Evolutionary conservation across 371 early-diverging fungal genomes (phyloP), one percentile per base, ranked within the genome.

Genomic region (Circinella minor): DNA sequence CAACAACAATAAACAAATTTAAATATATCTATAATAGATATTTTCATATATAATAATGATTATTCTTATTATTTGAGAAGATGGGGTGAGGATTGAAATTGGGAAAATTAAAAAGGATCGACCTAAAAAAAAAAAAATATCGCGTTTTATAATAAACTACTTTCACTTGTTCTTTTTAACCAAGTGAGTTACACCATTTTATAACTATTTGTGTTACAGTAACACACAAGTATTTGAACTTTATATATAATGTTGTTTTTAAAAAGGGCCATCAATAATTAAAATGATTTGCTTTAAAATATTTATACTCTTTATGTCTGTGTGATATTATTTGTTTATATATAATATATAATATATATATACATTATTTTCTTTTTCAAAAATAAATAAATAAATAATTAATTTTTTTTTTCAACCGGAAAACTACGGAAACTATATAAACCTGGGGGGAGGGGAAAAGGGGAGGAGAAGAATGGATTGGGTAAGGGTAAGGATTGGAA

Each of bases 141-240:
- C 46, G 64, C 34, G 18, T 43, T 64, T 64, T 64, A 9, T 47
- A n/a, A 17, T n/a, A n/a, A n/a, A n/a, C n/a, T n/a, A n/a, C n/a
- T n/a, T n/a, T n/a, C n/a, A n/a, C 46, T 64, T 47, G 11, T 15
- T n/a, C 17, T 20, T 47, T 37, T 9, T 47, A 37, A 46, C 15
- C 39, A 1, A 18, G 39, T 62, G 48, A 8, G 55, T 55, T 55
- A 55, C 55, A 55, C 55, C 55, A 55, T 18, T 11, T 55, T 55
- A 55, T 55, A 55, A 55, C 9, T 10, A 8, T n/a, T 64, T 64
- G 64, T 64, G 51, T 13, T 3, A 64, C 64, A 5, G 64, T 64
- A 49, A 43, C 48, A 64, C 64, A 61, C 8, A 39, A 47, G 39
- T 48, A 49, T 36, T 49, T 64, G 48, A 64, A 47, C 64, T 64